Evolutionary conservation across 2,329 filamentous ascomycete species (phyloP), one percentile per base, ranked within the genome.

Genomic region (Aspergillus sp.): DNA sequence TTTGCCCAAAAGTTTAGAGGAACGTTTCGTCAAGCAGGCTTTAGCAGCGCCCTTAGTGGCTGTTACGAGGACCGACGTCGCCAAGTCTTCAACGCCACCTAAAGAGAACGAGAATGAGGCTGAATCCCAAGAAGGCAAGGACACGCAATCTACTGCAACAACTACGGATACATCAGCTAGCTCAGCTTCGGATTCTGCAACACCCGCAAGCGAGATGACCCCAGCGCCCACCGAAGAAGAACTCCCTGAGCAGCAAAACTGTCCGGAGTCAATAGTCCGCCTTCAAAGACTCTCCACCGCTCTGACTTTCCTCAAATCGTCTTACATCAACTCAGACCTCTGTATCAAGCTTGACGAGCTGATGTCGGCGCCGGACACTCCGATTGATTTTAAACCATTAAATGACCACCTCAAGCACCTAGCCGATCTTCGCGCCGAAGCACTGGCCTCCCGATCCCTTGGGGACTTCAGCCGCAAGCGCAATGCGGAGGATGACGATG

Each of bases 1-100:
- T 0, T 76, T 98, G 9, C 92, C 95, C 2, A 76, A 79, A 6
- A 96, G 89, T 65, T 83, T 99, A 81, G 93, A 97, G 70, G 89
- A 95, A 47, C 88, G 85, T 42, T 96, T 96, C 65, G 86, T 99
- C 8, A 84, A 82, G 51, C 88, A 88, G 67, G 83, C 84, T 2
- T 79, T 99, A 5, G 89, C 95, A 65, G 83, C 87, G 4, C 93
- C 95, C 0, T 79, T 96, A 44, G 78, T 90, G 65, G 85, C 85
- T 33, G 80, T 92, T 41, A 87, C 82, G 67, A 81, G 85, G 46
- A 82, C 86, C 56, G 79, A 84, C 40, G 71, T 68, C 39, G 49
- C 63, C 54, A 63, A 65, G 55, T 40, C 45, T 8, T 24, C 51
- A 22, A n/a, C 45, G n/a, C 9, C 37, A 2, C 24, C 46, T 17